Evolutionary conservation across 805 yeast species (phyloP).

Genomic region (Metschnikowia anglica): DNA sequence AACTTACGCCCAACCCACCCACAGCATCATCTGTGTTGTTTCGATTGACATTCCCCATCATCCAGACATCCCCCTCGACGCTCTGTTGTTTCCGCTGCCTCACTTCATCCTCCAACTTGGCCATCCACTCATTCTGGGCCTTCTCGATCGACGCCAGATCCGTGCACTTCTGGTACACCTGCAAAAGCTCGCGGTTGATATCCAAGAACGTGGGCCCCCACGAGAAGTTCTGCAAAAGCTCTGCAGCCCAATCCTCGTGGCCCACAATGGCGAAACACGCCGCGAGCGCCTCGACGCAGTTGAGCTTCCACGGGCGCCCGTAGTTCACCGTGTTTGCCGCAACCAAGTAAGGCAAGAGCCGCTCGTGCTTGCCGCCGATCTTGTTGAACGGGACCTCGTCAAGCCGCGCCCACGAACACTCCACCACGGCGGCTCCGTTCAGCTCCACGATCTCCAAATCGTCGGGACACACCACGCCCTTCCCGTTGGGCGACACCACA

Average conservation of each 20-base stretch:
- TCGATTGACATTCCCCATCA: slow-evolving; percentile 74
- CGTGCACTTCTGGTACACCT: slow-evolving; percentile 73
- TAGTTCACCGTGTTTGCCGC: slow-evolving; percentile 98
- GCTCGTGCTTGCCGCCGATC: slow-evolving; percentile 87
- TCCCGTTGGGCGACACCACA: slow-evolving; percentile 92
- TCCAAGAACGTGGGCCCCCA: slow-evolving; percentile 92
- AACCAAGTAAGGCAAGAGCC: slow-evolving; percentile 85
- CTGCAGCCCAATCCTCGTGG: slow-evolving; percentile 82
- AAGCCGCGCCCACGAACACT: slow-evolving; percentile 97
- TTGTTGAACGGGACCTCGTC: slow-evolving; percentile 93
- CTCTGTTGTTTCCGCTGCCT: slow-evolving; percentile 57
- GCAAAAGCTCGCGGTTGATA: slow-evolving; percentile 75
- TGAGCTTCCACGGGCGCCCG: slow-evolving; percentile 92
- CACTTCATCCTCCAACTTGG: slow-evolving; percentile 62
- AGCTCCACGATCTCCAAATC: slow-evolving; percentile 75
- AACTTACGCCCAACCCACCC: not conserved
- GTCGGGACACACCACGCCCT: slow-evolving; percentile 83
- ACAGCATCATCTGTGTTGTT: slow-evolving; percentile 11
- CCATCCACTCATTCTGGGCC: slow-evolving; percentile 78
- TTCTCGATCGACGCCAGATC: slow-evolving; percentile 69
- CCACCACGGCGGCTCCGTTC: slow-evolving; percentile 94
- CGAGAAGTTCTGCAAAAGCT: slow-evolving; percentile 73
- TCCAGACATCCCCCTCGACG: slow-evolving; percentile 65
- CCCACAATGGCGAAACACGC: slow-evolving; percentile 97
- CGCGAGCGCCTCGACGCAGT: slow-evolving; percentile 96